Conservation (phyloP, 2,329 filamentous ascomycete genomes). For the Fusarium lateritium region DNA sequence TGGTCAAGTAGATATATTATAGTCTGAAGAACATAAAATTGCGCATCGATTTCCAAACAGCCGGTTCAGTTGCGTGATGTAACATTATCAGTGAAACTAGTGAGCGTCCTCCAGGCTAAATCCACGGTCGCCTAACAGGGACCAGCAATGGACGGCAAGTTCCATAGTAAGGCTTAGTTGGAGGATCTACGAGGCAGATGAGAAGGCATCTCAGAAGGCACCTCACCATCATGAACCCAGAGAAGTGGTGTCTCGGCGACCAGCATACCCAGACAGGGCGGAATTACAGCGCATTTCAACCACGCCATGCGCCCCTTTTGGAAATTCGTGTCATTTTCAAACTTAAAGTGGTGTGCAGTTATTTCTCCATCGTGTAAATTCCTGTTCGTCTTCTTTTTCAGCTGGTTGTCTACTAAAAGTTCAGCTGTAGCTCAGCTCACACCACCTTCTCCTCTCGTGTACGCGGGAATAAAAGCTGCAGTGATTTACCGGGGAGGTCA, state of each 20-base stretch:
- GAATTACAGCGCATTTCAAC: conserved; percentile 28
- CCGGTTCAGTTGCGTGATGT: conserved; percentile 8
- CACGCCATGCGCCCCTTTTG: conserved; percentile 19
- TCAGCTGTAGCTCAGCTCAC: conserved; percentile 20
- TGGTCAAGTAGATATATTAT: conserved; percentile 20
- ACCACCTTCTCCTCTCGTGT: conserved; percentile 2
- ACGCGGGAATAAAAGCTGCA: conserved; percentile 1
- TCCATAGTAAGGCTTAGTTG: conserved; percentile 12
- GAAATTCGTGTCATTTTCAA: conserved; percentile 37
- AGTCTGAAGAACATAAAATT: conserved; percentile 29
- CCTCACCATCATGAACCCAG: no score
- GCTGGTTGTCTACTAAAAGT: conserved; percentile 29
- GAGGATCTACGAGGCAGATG: conserved; percentile 18
- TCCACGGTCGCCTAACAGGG: conserved; percentile 20
- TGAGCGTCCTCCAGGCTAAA: conserved; percentile 1
- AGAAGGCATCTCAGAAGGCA: background rate
- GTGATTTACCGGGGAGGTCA: background rate
- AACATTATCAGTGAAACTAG: conserved; percentile 20
- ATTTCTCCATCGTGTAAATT: background rate
- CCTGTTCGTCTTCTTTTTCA: conserved; percentile 25
- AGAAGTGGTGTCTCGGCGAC: conserved; percentile 8
- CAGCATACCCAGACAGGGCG: conserved; percentile 13
- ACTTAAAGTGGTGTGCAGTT: conserved; percentile 13
- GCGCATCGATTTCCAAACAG: conserved; percentile 2
- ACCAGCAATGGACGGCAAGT: conserved; percentile 3